A percentile compares a stretch with the other conserved stretches of the same genome.
phyloP scores from a whole-genome alignment of 495 filamentous ascomycete genomes.

The Pseudevernia furfuracea region DNA sequence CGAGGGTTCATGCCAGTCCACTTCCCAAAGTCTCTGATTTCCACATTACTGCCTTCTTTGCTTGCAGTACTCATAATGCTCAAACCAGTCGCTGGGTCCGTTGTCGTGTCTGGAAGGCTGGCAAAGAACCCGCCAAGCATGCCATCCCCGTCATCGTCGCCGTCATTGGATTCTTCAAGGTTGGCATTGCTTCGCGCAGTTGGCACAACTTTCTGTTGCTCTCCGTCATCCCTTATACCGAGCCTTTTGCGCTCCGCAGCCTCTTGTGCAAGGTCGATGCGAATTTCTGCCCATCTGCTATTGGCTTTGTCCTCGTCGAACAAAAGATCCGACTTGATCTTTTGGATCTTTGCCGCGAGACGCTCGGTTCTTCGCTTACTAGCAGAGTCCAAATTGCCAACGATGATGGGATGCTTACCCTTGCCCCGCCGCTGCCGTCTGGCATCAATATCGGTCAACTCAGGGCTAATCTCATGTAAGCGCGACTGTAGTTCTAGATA shows the following conservation, averaged over 20 bases:
- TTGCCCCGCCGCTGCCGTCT: conserved; percentile 29
- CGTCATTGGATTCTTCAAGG: conserved; percentile 1
- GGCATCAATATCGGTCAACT: conserved; percentile 19
- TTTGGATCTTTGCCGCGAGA: conserved; percentile 60
- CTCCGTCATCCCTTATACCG: conserved; percentile 10
- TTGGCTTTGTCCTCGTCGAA: conserved; percentile 77
- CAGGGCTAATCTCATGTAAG: conserved; percentile 19
- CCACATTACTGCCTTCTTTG: conserved; percentile 35
- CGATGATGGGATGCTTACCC: conserved; percentile 39
- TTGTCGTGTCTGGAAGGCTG: conserved; percentile 13
- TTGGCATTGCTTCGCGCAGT: background rate
- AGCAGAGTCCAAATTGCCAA: conserved; percentile 58
- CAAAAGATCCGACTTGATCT: conserved; percentile 74
- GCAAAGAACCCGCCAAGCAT: conserved; percentile 23
- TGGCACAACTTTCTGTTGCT: background rate
- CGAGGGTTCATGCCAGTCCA: conserved; percentile 62
- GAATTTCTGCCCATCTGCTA: conserved; percentile 59
- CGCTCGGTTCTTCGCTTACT: conserved; percentile 41
- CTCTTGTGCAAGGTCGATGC: conserved; percentile 58
- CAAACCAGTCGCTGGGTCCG: conserved; percentile 4
- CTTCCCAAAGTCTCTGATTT: conserved; percentile 76
- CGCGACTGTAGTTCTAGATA: conserved; percentile 20
- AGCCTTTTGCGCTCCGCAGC: conserved; percentile 33
- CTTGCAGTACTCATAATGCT: conserved; percentile 16
- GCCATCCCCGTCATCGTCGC: conserved; percentile 7